phyloP scores from a whole-genome alignment of 2,329 filamentous ascomycete species.

The Sordariomycetes sp. region DNA sequence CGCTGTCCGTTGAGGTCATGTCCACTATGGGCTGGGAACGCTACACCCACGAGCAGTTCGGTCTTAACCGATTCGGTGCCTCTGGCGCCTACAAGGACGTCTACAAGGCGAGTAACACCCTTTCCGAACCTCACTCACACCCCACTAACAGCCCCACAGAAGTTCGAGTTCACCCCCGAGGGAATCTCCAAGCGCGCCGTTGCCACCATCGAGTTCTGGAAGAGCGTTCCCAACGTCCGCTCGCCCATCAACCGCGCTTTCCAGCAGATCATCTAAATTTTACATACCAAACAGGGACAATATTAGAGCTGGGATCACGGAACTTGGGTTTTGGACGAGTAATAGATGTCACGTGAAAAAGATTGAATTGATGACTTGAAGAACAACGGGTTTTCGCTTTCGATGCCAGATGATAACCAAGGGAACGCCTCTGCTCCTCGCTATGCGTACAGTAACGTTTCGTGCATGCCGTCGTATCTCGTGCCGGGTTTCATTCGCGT shows the following conservation, averaged over 20 bases:
- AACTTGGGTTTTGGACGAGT: slow-evolving; percentile 13
- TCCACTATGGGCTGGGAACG: slow-evolving; percentile 97
- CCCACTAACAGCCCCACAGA: slow-evolving; percentile 46
- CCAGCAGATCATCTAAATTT: slow-evolving; percentile 83
- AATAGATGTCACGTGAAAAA: slow-evolving; percentile 7
- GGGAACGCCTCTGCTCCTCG: too few species aligned
- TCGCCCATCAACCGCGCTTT: slow-evolving; percentile 97
- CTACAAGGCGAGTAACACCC: slow-evolving; percentile 60
- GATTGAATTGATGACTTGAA: slow-evolving; percentile 1
- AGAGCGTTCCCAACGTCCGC: slow-evolving; percentile 80
- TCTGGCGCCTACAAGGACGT: slow-evolving; percentile 96
- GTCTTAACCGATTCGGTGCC: slow-evolving; percentile 97
- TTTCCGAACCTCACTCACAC: not conserved
- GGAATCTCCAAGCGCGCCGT: slow-evolving; percentile 91
- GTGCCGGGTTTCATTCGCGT: too few species aligned
- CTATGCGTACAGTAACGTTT: not conserved
- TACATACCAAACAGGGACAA: slow-evolving; percentile 8
- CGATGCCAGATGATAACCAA: not conserved
- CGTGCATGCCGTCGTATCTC: too few species aligned
- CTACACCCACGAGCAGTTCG: slow-evolving; percentile 99
- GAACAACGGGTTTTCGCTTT: not conserved
- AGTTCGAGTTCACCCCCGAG: slow-evolving; percentile 98
- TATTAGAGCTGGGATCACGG: slow-evolving; percentile 11
- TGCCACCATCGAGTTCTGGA: slow-evolving; percentile 94
- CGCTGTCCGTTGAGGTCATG: slow-evolving; percentile 93